Evolutionary conservation across 2,329 filamentous ascomycete genomes (phyloP).

Genomic region (Tolypocladium inflatum): DNA sequence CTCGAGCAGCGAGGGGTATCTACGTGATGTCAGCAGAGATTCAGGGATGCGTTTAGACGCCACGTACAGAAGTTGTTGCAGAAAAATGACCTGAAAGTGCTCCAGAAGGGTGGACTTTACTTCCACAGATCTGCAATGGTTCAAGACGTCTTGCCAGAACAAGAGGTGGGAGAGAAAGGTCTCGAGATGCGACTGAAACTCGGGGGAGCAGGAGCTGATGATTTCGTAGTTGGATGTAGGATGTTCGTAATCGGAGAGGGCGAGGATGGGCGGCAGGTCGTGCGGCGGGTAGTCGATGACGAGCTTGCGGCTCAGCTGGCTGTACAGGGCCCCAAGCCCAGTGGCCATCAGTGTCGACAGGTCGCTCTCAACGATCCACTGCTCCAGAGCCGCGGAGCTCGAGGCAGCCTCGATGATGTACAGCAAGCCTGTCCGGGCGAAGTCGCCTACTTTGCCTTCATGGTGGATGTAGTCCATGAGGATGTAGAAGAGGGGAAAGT

Average conservation of each 20-base stretch:
- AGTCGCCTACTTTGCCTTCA: conserved; percentile 89
- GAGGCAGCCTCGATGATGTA: conserved; percentile 95
- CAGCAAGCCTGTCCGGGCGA: conserved; percentile 84
- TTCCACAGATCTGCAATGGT: conserved; percentile 86
- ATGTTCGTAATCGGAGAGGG: conserved; percentile 80
- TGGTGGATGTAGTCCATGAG: conserved; percentile 95
- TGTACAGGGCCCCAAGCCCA: conserved; percentile 70
- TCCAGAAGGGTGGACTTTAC: conserved; percentile 90
- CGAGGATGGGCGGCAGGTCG: conserved; percentile 71
- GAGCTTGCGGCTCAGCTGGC: conserved; percentile 63
- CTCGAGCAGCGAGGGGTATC: conserved; percentile 90
- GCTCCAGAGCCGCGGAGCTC: conserved; percentile 71
- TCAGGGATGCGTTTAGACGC: too few relatives aligned
- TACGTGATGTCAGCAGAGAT: neutral
- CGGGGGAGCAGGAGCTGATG: conserved; percentile 61
- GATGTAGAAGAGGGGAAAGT: conserved; percentile 93
- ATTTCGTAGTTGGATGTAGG: conserved; percentile 60
- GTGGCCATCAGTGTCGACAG: conserved; percentile 96
- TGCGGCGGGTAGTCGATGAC: conserved; percentile 70
- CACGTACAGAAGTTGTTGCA: conserved; percentile 81
- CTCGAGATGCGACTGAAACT: conserved; percentile 78
- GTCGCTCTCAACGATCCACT: conserved; percentile 96
- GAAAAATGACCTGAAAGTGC: conserved; percentile 93
- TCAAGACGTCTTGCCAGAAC: conserved; percentile 97
- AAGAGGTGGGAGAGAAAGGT: conserved; percentile 91